Conservation (phyloP, 108 stramenopile species). For the Conticribra guillardii region DNA sequence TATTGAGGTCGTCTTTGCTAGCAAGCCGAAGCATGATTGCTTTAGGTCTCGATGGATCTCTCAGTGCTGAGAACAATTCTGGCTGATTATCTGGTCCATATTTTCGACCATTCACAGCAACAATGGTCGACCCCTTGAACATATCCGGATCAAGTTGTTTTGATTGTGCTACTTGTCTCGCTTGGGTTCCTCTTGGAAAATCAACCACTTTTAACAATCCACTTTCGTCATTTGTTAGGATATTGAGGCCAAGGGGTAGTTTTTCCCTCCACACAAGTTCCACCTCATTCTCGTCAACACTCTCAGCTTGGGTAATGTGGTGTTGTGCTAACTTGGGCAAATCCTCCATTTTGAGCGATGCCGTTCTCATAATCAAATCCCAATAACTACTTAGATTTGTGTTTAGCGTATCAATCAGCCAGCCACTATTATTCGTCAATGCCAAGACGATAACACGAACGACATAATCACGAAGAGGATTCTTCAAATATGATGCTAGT, state of each 20-base stretch:
- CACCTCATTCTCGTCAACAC: conserved; percentile 51
- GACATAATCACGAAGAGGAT: conserved; percentile 79
- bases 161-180: conserved; percentile 77
- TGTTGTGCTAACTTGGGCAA: conserved; percentile 56
- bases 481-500: conserved; percentile 77
- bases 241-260: conserved; percentile 87
- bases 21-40: conserved; percentile 82
- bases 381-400: conserved; percentile 72
- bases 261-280: conserved; percentile 89
- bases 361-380: conserved; percentile 81
- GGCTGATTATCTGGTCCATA: conserved; percentile 62
- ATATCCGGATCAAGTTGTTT: conserved; percentile 78
- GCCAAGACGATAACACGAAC: conserved; percentile 69
- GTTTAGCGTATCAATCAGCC: conserved; percentile 82
- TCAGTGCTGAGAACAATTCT: conserved; percentile 78
- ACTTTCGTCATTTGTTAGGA: conserved; percentile 83
- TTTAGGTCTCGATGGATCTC: conserved; percentile 87
- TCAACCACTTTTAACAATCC: conserved; percentile 89
- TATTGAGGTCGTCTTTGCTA: conserved; percentile 63
- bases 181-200: conserved; percentile 89
- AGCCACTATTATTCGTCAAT: conserved; percentile 75
- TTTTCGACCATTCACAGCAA: conserved; percentile 83
- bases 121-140: conserved; percentile 86
- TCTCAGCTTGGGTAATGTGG: conserved; percentile 64
- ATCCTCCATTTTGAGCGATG: conserved; percentile 64